A percentile compares a stretch with the other conserved stretches of the same genome.
These are phyloP conservation scores for Aspergillus ochraceus DNA, from an alignment of 2,329 filamentous ascomycete species.

Conservation along the genomic window DNA sequence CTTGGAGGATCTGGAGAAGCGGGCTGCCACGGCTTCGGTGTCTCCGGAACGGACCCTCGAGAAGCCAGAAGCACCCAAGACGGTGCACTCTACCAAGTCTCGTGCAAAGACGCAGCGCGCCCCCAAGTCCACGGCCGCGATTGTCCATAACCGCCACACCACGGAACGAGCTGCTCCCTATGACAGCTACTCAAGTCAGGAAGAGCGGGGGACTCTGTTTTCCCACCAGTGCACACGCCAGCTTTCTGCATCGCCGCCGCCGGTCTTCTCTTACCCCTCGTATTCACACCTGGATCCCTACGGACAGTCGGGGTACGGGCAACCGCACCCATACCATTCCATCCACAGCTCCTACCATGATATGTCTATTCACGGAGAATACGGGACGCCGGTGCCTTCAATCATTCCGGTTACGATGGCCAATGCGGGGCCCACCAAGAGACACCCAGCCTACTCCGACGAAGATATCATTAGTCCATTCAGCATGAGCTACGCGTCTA, in stretches of 20 bases:
- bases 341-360: slow-evolving; percentile 34
- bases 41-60: slow-evolving; percentile 61
- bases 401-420: slow-evolving; percentile 47
- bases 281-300: slow-evolving; percentile 49
- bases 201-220: slow-evolving; percentile 56
- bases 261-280: slow-evolving; percentile 54
- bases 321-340: slow-evolving; percentile 36
- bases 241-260: slow-evolving; percentile 60
- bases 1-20: slow-evolving; percentile 63
- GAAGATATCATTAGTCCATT: slow-evolving; percentile 60
- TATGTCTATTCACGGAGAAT: slow-evolving; percentile 38
- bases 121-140: slow-evolving; percentile 26
- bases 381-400: slow-evolving; percentile 42
- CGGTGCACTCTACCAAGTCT: slow-evolving; percentile 22
- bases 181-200: slow-evolving; percentile 36
- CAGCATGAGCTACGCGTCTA: slow-evolving; percentile 60
- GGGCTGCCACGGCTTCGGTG: slow-evolving; percentile 60
- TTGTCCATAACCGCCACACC: slow-evolving; percentile 22
- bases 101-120: slow-evolving; percentile 26
- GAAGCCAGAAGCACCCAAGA: slow-evolving; percentile 47
- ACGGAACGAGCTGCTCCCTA: slow-evolving; percentile 36
- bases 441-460: slow-evolving; percentile 53
- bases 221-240: slow-evolving; percentile 59
- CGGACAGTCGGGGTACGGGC: slow-evolving; percentile 33
- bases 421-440: slow-evolving; percentile 49